A percentile compares a stretch with the other conserved stretches of the same genome.
These are phyloP conservation scores for Dryadomyces sulphureus DNA, from an alignment of 2,329 filamentous ascomycete species.

Conservation along the genomic window DNA sequence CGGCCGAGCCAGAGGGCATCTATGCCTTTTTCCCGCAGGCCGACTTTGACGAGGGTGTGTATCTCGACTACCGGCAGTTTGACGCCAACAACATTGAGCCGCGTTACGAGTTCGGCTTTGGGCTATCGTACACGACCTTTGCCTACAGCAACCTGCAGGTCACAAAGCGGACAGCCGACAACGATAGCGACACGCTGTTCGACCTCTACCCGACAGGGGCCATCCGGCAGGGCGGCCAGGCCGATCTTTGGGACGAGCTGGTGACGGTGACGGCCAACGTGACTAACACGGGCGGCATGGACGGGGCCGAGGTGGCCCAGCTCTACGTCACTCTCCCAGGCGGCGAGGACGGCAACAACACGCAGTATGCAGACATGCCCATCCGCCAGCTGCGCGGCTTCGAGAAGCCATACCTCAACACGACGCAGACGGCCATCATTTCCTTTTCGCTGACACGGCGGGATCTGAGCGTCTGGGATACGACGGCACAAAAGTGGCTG, in stretches of 20 bases:
- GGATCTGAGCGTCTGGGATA: conserved; percentile 54
- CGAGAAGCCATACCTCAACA: conserved; percentile 38
- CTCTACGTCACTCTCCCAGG: conserved; percentile 29
- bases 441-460: conserved; percentile 41
- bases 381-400: conserved; percentile 50
- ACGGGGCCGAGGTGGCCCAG: conserved; percentile 28
- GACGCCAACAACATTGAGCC: conserved; percentile 31
- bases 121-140: conserved; percentile 41
- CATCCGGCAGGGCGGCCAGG: conserved; percentile 27
- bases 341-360: not conserved
- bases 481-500: conserved; percentile 44
- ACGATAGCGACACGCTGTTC: conserved; percentile 12
- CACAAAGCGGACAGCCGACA: not conserved
- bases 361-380: conserved; percentile 20
- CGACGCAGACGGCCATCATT: conserved; percentile 26
- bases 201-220: conserved; percentile 23
- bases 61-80: conserved; percentile 39
- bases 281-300: conserved; percentile 23
- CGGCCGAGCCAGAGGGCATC: conserved; percentile 27
- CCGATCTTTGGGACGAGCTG: conserved; percentile 31
- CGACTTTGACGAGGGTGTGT: conserved; percentile 33
- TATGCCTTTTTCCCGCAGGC: conserved; percentile 34
- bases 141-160: conserved; percentile 23
- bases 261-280: conserved; percentile 23
- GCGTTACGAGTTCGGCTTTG: conserved; percentile 40